A percentile compares a stretch with the other conserved stretches of the same genome.
These are phyloP conservation scores for Penicillium taxi DNA, from an alignment of 495 filamentous ascomycete genomes.

Conservation along the genomic window DNA sequence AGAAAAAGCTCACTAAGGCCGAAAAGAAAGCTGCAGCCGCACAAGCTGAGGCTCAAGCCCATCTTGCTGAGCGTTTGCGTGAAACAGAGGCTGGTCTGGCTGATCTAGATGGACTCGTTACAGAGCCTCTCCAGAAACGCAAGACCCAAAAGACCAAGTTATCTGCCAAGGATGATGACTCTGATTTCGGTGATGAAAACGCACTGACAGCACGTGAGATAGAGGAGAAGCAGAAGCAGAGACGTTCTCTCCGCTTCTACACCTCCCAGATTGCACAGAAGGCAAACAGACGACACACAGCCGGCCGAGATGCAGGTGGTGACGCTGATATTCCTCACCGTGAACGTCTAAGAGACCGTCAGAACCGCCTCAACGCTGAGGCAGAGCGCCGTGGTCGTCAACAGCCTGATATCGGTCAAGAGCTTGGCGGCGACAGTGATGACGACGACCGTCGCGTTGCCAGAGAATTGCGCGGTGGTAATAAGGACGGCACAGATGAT, in stretches of 20 bases:
- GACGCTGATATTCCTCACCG: slow-evolving; percentile 87
- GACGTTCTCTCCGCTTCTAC: slow-evolving; percentile 90
- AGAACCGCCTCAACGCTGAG: slow-evolving; percentile 74
- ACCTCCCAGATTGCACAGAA: slow-evolving; percentile 94
- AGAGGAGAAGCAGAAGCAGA: slow-evolving; percentile 74
- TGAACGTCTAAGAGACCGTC: slow-evolving; percentile 77
- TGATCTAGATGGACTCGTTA: slow-evolving; percentile 44
- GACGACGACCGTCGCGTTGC: slow-evolving; percentile 41
- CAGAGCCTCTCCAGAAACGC: slow-evolving; percentile 24
- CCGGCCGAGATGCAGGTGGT: slow-evolving; percentile 77
- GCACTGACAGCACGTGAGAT: slow-evolving; percentile 54
- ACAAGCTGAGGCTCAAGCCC: slow-evolving; percentile 45
- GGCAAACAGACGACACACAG: slow-evolving; percentile 72
- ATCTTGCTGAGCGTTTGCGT: slow-evolving; percentile 46
- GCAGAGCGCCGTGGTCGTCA: slow-evolving; percentile 76
- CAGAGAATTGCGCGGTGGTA: slow-evolving; percentile 35
- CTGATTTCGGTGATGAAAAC: slow-evolving; percentile 63
- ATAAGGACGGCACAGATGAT: slow-evolving; percentile 37
- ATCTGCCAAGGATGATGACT: slow-evolving; percentile 36
- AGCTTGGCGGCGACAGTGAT: slow-evolving; percentile 59
- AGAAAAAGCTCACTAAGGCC: slow-evolving; percentile 43
- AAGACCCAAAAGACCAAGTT: slow-evolving; percentile 29
- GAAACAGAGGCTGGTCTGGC: slow-evolving; percentile 65
- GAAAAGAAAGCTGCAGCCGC: slow-evolving; percentile 44
- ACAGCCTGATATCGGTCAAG: slow-evolving; percentile 49